Base-by-base conservation (phyloP, 2,329 filamentous ascomycete genomes). In the Helotiales sp. region DNA sequence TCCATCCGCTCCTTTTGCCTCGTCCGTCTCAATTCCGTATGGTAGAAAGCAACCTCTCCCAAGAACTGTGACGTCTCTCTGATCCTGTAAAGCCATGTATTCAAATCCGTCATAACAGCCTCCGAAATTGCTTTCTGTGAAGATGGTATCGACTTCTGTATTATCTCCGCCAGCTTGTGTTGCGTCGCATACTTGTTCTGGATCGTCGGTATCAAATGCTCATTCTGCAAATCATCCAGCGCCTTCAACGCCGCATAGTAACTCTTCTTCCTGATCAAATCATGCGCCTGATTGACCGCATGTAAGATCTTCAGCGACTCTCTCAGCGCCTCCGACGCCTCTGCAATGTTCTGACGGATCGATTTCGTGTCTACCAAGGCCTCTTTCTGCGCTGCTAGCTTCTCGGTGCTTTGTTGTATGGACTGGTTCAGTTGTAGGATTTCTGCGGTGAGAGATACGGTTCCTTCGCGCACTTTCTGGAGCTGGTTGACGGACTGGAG, bases 161-260 rank as follows among this genome's bases (percentile, higher is more conserved):
- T 98, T 82, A 97, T 88, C 76, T 96, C 93, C 34, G 96, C 96
- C 71, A 99, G 90, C 76, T 94, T 95, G 80, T 97, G 96, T 71
- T 97, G 93, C 1, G 93, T 96, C 8, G 97, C 93, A 73, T 96
- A 96, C 76, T 94, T 94, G 71, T 90, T 90, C 76, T 90, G 88
- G 68, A 90, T 86, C 54, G 85, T 89, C 20, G 88, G 88, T 15
- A 90, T 74, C 82, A 99, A 86, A 77, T 98, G 93, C 72, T 99
- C 94, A 79, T 97, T 97, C 77, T 98, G 95, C 47, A 99, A 84
- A 77, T 99, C 96, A 75, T 98, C 96, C 55, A 99, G 84, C 3
- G 95, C 95, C 73, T 97, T 94, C 61, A 99, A 85, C 2, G 96
- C 96, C 6, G 91, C 93, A 78, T 99, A 99, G 78, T 98, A 97